These are phyloP conservation scores for Thyridium curvatum DNA, from an alignment of 2,329 filamentous ascomycete species.

Conservation along the genomic window DNA sequence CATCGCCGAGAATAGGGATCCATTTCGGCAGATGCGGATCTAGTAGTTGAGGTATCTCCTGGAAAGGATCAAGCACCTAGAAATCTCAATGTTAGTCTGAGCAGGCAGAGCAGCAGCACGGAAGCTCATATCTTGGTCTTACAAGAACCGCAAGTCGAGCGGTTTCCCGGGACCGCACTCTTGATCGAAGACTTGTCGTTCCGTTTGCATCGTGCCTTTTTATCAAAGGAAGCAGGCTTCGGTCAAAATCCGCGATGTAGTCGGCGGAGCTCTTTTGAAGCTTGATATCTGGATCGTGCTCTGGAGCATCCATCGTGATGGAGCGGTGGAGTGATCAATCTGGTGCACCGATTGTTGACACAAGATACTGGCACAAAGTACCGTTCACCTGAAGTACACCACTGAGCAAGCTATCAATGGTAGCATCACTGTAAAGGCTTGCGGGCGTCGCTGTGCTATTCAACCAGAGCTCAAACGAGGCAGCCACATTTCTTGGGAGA, in stretches of 20 bases:
- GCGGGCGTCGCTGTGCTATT: too few species aligned
- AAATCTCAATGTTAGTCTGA: slow-evolving; percentile 12
- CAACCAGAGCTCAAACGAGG: too few species aligned
- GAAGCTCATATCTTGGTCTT: slow-evolving; percentile 1
- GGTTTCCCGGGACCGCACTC: slow-evolving; percentile 13
- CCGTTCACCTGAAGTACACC: too few species aligned
- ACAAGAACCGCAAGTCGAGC: slow-evolving; percentile 12
- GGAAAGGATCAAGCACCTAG: slow-evolving; percentile 74
- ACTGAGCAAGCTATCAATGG: too few species aligned
- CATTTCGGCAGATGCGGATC: slow-evolving; percentile 75
- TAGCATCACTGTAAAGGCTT: too few species aligned
- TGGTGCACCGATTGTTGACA: too few species aligned
- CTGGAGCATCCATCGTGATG: slow-evolving; percentile 49
- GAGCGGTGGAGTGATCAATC: not conserved
- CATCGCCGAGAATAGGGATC: slow-evolving; percentile 67
- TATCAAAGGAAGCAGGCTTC: slow-evolving; percentile 44
- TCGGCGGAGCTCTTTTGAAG: slow-evolving; percentile 55
- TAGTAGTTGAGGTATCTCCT: slow-evolving; percentile 89
- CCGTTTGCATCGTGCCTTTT: slow-evolving; percentile 36
- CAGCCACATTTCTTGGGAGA: too few species aligned
- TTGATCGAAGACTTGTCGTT: slow-evolving; percentile 13
- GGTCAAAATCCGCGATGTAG: slow-evolving; percentile 52
- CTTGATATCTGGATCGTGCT: slow-evolving; percentile 55
- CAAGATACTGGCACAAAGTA: too few species aligned
- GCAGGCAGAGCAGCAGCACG: slow-evolving; percentile 1